Conservation (phyloP, 495 filamentous ascomycete species). For the Hypoxylon fragiforme region DNA sequence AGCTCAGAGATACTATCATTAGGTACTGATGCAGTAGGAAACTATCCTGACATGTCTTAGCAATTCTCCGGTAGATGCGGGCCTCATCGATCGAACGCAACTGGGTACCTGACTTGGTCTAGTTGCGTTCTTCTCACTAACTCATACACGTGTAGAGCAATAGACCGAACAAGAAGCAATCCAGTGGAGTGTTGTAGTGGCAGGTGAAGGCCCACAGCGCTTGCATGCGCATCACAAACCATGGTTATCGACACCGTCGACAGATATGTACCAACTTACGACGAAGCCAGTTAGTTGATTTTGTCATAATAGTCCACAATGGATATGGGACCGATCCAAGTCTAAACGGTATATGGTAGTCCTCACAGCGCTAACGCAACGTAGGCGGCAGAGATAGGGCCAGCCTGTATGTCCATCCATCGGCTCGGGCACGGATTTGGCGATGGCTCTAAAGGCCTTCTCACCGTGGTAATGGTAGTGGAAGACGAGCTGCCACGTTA, state of each 20-base stretch:
- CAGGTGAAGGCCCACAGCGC: slow-evolving; percentile 8
- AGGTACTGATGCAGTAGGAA: slow-evolving; percentile 32
- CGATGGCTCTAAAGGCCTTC: slow-evolving; percentile 9
- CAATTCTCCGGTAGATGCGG: slow-evolving; percentile 15
- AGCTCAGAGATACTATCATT: too few species aligned
- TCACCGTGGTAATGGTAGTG: slow-evolving; percentile 2
- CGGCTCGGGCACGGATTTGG: not conserved
- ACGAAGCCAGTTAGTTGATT: too few species aligned
- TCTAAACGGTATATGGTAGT: slow-evolving; percentile 2
- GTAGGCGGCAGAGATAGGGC: not conserved
- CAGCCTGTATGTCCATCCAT: not conserved
- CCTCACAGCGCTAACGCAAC: slow-evolving; percentile 1
- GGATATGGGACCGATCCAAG: slow-evolving; percentile 9
- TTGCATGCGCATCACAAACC: slow-evolving; percentile 11
- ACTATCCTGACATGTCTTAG: slow-evolving; percentile 10
- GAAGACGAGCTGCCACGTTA: slow-evolving; percentile 23
- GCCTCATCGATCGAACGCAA: slow-evolving; percentile 12
- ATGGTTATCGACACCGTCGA: not conserved
- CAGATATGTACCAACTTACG: slow-evolving; percentile 4
- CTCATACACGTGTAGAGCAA: slow-evolving; percentile 29
- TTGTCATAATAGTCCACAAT: too few species aligned
- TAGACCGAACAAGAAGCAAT: slow-evolving; percentile 18
- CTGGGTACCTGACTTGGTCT: slow-evolving; percentile 24
- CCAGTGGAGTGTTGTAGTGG: slow-evolving; percentile 17
- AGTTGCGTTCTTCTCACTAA: slow-evolving; percentile 21